Base-by-base conservation (phyloP, 2,329 filamentous ascomycete species). In the Claviceps paspali region DNA sequence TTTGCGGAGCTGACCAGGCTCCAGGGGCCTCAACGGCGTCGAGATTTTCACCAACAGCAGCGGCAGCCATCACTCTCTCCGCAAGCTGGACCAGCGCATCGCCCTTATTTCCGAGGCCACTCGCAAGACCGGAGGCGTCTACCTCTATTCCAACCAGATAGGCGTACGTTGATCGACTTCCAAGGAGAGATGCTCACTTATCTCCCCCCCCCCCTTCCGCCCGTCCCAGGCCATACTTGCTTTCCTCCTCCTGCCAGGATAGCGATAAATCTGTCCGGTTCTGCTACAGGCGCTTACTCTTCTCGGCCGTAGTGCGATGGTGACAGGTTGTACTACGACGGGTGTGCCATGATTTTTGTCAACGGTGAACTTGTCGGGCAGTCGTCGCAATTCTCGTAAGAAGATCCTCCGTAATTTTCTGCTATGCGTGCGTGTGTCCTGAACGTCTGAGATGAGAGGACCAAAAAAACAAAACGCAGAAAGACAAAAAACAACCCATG, bases 331-430 rank as follows among this genome's bases (percentile, higher is more conserved):
- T 35, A 41, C 14, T 38, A 36, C 21, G 39, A 43, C 12, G 41
- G 41, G 5, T 35, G 36, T 39, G 65, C 70, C 8, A 71, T 80
- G 62, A 76, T 81, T 39, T 61, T 79, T 9, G 60, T 71, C 43
- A 80, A 79, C 41, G 77, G 76, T 8, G 63, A 70, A 18, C 67
- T 79, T 15, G 59, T 81, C 1, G 75, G 69, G 1, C 76, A 81
- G 49, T 73, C 68, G 1, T 63, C 64, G 1, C 76, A 81, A 41
- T 81, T 80, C 54, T 72, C 66, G 11, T 36, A 36, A 36, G 34
- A 36, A 19, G 19, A 5, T 22, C 18, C 26, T 50, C 79, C 2
- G 41, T 76, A 73, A 62, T 63, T n/a, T 19, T 14, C 18, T 4
- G 27, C 15, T 12, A 8, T 21, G 19, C 18, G 21, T 22, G n/a